Percentiles rank a stretch among this genome's conserved stretches.
Evolutionary conservation across 805 yeast species (phyloP).

Genomic region (Dipodascus geniculatus): DNA sequence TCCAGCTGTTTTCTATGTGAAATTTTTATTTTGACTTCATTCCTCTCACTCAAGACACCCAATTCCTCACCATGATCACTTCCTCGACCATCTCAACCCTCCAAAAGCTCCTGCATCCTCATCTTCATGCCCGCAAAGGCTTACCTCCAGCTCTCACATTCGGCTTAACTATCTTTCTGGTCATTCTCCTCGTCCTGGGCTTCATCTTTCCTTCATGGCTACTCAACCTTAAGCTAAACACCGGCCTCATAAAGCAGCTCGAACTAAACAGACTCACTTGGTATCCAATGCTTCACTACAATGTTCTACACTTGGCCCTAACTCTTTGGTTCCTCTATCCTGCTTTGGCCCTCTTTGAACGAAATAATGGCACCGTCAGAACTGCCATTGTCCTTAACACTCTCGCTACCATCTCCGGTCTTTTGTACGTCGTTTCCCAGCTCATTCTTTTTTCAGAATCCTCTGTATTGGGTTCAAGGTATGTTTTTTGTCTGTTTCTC

Average conservation of each 20-base stretch:
- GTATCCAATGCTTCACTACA: slow-evolving; percentile 61
- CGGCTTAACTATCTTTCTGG: slow-evolving; percentile 15
- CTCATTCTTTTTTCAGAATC: slow-evolving; percentile 37
- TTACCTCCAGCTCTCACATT: slow-evolving; percentile 18
- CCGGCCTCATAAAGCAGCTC: slow-evolving; percentile 39
- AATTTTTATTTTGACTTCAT: neutral
- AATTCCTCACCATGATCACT: slow-evolving; percentile 30
- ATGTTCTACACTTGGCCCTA: slow-evolving; percentile 46
- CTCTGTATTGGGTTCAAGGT: slow-evolving; percentile 48
- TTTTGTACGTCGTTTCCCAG: slow-evolving; percentile 39
- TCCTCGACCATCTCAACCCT: neutral
- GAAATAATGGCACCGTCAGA: slow-evolving; percentile 68
- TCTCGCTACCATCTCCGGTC: slow-evolving; percentile 56
- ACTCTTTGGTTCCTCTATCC: slow-evolving; percentile 47
- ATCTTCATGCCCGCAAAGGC: neutral
- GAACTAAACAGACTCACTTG: slow-evolving; percentile 49
- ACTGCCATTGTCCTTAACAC: slow-evolving; percentile 72
- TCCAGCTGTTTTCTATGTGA: neutral
- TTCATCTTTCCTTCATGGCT: slow-evolving; percentile 15
- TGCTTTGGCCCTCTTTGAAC: slow-evolving; percentile 56
- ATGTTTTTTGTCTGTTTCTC: neutral
- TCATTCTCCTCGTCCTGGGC: slow-evolving; percentile 8
- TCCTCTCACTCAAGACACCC: slow-evolving; percentile 8
- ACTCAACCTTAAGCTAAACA: slow-evolving; percentile 38
- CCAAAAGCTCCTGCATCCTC: neutral